phyloP scores from a whole-genome alignment of 1,284 basidiomycete species.

The Thelephora terrestris region DNA sequence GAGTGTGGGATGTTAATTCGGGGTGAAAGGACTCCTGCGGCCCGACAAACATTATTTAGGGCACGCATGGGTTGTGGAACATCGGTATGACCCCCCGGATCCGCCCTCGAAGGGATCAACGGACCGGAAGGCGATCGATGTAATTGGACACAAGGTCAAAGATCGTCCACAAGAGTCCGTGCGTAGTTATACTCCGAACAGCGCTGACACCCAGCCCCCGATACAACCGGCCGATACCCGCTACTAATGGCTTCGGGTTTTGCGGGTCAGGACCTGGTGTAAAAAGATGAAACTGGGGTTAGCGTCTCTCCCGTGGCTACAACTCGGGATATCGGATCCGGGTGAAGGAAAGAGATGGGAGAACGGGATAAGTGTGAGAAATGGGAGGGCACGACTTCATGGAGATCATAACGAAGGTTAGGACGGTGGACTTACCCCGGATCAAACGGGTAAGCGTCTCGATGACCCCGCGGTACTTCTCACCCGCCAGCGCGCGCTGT shows the following conservation, averaged over 20 bases:
- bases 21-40: too few species aligned
- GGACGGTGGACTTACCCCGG: constrained; percentile 37
- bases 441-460: constrained; percentile 73
- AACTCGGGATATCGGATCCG: constrained; percentile 5
- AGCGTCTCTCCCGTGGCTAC: neutral
- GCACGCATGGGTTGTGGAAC: too few species aligned
- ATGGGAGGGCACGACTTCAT: neutral
- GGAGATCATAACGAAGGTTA: neutral
- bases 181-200: constrained; percentile 72
- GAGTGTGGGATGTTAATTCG: too few species aligned
- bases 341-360: neutral
- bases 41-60: too few species aligned
- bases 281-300: neutral
- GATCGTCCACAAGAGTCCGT: constrained; percentile 75
- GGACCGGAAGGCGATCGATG: constrained; percentile 56
- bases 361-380: neutral
- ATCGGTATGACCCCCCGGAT: too few species aligned
- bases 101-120: too few species aligned
- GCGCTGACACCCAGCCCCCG: constrained; percentile 81
- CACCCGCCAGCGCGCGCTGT: constrained; percentile 75
- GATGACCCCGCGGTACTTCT: constrained; percentile 52
- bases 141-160: constrained; percentile 68
- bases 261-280: constrained; percentile 61
- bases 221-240: constrained; percentile 70
- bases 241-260: constrained; percentile 56